These are phyloP conservation scores for Jaltomata sinuosa DNA, from an alignment of 257 asterid genomes.

Conservation along the genomic window DNA sequence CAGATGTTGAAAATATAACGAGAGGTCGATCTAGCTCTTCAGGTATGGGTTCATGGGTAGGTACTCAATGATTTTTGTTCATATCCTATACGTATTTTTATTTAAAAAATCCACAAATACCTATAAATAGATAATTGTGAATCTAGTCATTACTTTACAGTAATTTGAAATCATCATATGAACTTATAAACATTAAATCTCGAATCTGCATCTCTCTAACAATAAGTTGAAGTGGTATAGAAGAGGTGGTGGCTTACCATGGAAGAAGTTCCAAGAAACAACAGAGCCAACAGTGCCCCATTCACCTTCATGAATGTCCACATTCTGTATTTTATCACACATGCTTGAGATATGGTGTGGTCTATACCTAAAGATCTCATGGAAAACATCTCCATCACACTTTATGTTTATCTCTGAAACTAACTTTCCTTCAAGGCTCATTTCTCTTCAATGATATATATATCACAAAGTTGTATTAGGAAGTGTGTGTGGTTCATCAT, in stretches of 20 bases:
- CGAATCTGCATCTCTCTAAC: too few species aligned
- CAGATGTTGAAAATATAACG: not conserved
- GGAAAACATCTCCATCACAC: not conserved
- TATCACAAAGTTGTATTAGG: too few species aligned
- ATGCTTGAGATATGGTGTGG: not conserved
- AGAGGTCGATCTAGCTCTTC: too few species aligned
- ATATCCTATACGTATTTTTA: too few species aligned
- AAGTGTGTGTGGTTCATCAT: too few species aligned
- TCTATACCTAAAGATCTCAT: not conserved
- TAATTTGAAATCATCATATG: too few species aligned
- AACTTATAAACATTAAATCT: too few species aligned
- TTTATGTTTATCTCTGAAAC: not conserved
- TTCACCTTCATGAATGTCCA: constrained; percentile 1
- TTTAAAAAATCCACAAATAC: too few species aligned
- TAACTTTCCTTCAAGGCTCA: not conserved
- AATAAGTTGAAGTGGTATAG: too few species aligned
- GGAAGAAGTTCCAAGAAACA: not conserved
- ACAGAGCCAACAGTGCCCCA: constrained; percentile 4
- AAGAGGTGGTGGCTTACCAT: not conserved
- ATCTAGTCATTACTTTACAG: too few species aligned
- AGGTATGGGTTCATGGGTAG: not conserved
- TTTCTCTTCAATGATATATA: too few species aligned
- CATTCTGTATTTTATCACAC: not conserved
- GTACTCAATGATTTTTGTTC: not conserved
- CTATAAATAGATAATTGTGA: not conserved